Percentiles rank a stretch among this genome's conserved stretches.
Conservation (phyloP, 257 asterid genomes). For the Petunia secreta region DNA sequence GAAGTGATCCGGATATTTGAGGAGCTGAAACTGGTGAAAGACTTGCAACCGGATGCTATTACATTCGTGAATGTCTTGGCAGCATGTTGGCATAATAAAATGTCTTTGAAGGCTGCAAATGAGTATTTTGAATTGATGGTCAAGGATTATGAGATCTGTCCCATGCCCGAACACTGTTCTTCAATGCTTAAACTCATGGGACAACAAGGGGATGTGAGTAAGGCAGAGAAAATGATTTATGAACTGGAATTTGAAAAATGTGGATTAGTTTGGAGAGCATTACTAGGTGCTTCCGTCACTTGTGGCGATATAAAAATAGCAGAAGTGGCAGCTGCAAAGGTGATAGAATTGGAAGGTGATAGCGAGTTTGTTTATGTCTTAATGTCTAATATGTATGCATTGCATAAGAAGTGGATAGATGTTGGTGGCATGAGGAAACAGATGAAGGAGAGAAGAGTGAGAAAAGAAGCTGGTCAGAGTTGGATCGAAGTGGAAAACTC, state of each 20-base stretch:
- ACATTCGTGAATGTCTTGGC: slow-evolving; percentile 71
- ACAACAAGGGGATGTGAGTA: slow-evolving; percentile 52
- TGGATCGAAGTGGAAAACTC: slow-evolving; percentile 53
- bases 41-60: slow-evolving; percentile 59
- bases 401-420: slow-evolving; percentile 54
- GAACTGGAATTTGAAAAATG: slow-evolving; percentile 49
- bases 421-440: slow-evolving; percentile 49
- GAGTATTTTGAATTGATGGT: slow-evolving; percentile 50
- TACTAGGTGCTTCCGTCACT: slow-evolving; percentile 58
- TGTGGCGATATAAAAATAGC: slow-evolving; percentile 55
- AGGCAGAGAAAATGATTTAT: slow-evolving; percentile 57
- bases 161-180: slow-evolving; percentile 70
- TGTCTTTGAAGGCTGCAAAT: slow-evolving; percentile 45
- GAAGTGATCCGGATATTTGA: slow-evolving; percentile 60
- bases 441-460: slow-evolving; percentile 61
- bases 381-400: slow-evolving; percentile 67
- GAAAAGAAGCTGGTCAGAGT: slow-evolving; percentile 62
- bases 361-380: slow-evolving; percentile 52
- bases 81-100: slow-evolving; percentile 64
- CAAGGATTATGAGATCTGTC: slow-evolving; percentile 46
- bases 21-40: slow-evolving; percentile 40
- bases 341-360: slow-evolving; percentile 59
- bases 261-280: slow-evolving; percentile 65
- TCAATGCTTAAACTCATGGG: slow-evolving; percentile 73
- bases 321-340: slow-evolving; percentile 56